A percentile compares a stretch with the other conserved stretches of the same genome.
phyloP scores from a whole-genome alignment of 352 stramenopile species.

The Saprolegnia parasitica region DNA sequence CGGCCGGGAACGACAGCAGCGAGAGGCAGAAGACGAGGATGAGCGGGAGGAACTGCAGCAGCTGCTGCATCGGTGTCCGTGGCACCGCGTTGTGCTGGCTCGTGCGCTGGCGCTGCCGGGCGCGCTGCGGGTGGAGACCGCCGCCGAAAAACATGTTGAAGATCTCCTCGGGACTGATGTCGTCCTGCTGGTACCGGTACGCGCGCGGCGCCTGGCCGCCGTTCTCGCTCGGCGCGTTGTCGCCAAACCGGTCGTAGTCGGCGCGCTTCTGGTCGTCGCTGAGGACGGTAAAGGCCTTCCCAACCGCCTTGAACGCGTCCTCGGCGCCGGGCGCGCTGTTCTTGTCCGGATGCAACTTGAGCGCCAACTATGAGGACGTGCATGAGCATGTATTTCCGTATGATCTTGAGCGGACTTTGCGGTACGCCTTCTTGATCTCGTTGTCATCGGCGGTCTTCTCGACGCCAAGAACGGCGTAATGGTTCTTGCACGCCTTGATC shows the following conservation, averaged over 20 bases:
- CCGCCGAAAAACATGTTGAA: conserved; percentile 92
- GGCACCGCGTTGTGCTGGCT: conserved; percentile 39
- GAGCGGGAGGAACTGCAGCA: conserved; percentile 81
- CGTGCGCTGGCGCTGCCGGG: conserved; percentile 39
- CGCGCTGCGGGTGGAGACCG: conserved; percentile 51
- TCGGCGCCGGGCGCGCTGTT: conserved; percentile 96
- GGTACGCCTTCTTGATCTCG: conserved; percentile 90
- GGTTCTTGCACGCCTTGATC: conserved; percentile 82
- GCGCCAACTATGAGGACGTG: conserved; percentile 55
- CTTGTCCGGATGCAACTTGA: conserved; percentile 90
- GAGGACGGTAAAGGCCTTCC: conserved; percentile 91
- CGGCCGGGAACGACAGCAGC: conserved; percentile 65
- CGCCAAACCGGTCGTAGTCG: conserved; percentile 80
- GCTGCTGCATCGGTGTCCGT: conserved; percentile 41
- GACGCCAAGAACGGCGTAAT: conserved; percentile 86
- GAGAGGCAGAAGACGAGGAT: conserved; percentile 83
- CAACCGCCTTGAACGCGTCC: conserved; percentile 96
- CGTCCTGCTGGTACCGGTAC: conserved; percentile 40
- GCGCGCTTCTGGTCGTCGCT: conserved; percentile 85
- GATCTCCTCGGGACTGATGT: conserved; percentile 88
- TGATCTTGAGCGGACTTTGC: conserved; percentile 50
- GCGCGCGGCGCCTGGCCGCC: conserved; percentile 25
- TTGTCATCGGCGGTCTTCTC: conserved; percentile 64
- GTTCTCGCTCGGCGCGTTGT: conserved; percentile 42
- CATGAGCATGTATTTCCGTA: background rate